A percentile compares a stretch with the other conserved stretches of the same genome.
phyloP scores from a whole-genome alignment of 257 asterid genomes.

The Fraxinus americana region DNA sequence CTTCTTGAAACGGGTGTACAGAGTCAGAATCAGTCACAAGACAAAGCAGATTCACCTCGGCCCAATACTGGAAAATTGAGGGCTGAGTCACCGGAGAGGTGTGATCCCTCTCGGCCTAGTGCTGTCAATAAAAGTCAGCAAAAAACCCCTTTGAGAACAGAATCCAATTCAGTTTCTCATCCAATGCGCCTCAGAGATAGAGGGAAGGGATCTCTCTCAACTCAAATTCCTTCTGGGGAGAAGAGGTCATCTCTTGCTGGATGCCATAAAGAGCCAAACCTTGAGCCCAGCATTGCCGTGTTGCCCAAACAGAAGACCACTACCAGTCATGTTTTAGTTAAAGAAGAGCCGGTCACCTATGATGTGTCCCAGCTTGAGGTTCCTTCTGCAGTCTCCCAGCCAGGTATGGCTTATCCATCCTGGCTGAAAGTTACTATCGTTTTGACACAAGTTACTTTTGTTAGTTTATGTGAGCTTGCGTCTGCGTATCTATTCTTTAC shows the following conservation, averaged over 20 bases:
- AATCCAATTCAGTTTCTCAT: conserved; percentile 39
- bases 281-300: conserved; percentile 26
- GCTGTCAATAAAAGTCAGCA: conserved; percentile 27
- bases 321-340: conserved; percentile 37
- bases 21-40: conserved; percentile 29
- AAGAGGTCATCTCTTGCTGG: conserved; percentile 36
- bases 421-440: conserved; percentile 21
- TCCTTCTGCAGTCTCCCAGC: conserved; percentile 45
- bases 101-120: conserved; percentile 31
- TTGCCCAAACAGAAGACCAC: conserved; percentile 30
- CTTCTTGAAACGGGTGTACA: conserved; percentile 32
- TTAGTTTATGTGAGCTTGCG: neutral
- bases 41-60: conserved; percentile 28
- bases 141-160: conserved; percentile 23
- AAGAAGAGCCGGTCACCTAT: conserved; percentile 61
- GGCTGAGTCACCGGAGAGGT: conserved; percentile 37
- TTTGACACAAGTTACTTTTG: conserved; percentile 10
- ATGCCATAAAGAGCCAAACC: conserved; percentile 40
- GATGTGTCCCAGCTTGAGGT: conserved; percentile 40
- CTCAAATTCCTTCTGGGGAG: conserved; percentile 43
- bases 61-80: conserved; percentile 27
- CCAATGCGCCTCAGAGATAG: conserved; percentile 46
- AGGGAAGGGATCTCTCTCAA: conserved; percentile 41
- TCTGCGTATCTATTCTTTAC: neutral
- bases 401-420: conserved; percentile 50